Percentiles rank a stretch among this genome's conserved stretches.
Evolutionary conservation across 306 rosid genomes (phyloP).

Genomic region (Sicyos edulis): DNA sequence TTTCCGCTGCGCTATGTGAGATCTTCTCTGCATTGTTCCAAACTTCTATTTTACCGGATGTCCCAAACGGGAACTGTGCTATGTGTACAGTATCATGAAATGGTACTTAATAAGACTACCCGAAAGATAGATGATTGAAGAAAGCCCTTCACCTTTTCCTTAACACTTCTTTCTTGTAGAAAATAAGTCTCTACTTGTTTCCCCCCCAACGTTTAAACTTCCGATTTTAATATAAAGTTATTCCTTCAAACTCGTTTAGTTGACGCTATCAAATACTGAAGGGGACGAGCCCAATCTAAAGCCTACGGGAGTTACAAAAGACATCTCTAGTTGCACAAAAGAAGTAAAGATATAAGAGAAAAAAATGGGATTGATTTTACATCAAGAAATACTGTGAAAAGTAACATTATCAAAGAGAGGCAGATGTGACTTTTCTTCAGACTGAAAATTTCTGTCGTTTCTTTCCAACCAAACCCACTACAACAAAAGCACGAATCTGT

Average conservation of each 20-base stretch:
- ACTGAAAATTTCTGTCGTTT: too few species aligned
- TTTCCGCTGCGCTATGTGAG: background rate
- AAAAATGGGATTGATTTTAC: too few species aligned
- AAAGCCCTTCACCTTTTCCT: background rate
- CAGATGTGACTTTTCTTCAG: too few species aligned
- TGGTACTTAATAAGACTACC: background rate
- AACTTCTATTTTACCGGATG: background rate
- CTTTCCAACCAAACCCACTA: too few species aligned
- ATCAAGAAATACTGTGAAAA: too few species aligned
- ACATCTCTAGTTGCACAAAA: too few species aligned
- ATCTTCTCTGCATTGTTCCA: background rate
- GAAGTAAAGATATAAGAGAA: too few species aligned
- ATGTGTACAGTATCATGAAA: background rate
- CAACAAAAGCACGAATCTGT: too few species aligned
- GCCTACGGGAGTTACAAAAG: too few species aligned
- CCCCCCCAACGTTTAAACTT: background rate
- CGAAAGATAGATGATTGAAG: constrained; percentile 3
- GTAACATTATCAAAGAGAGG: too few species aligned
- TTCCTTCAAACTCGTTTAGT: background rate
- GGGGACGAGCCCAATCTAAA: too few species aligned
- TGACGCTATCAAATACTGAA: background rate
- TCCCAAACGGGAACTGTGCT: background rate
- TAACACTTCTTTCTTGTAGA: background rate
- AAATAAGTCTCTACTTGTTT: background rate
- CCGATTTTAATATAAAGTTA: background rate